Evolutionary conservation across 176 grass and related monocot genomes (phyloP), one percentile per base, ranked within the genome.

Genomic region (Eleusine coracana): DNA sequence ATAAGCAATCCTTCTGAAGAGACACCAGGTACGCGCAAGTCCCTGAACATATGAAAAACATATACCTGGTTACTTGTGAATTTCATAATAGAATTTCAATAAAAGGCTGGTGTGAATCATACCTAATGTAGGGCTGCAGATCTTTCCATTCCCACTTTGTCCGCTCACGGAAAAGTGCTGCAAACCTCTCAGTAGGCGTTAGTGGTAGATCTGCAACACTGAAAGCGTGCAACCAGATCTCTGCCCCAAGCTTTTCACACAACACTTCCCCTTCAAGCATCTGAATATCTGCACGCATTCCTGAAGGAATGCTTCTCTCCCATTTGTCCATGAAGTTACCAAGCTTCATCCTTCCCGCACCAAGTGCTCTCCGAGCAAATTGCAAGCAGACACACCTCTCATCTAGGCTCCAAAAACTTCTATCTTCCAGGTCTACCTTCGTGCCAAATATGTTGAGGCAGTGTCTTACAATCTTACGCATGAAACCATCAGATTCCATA

Each of bases 1-100:
- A 98, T 95, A n/a, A 98, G 92, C 85, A 98, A 78, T 59, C 96
- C 92, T 95, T 98, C 96, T 13, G 82, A 93, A 61, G 96, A 98
- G 2, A 86, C 25, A 61, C 89, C 92, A 27, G 96, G 92, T n/a
- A 91, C 65, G 1, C 83, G 65, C 83, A 98, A 78, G 64, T 95
- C 90, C 87, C 96, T 98, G 70, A 17, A 77, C 42, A 78, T 39
- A 15, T 68, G 44, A 46, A 16, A 15, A 3, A 27, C 18, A 61
- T 12, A 61, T 12, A 84, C 3, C 10, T n/a, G 25, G 27, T 75
- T 31, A 73, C 34, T 36, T 73, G 64, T 11, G 16, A 77, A 52
- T 40, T 82, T 2, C 15, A 75, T 15, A 34, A 31, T 14, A 42
- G 3, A 20, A 39, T 70, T 9, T 50, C 36, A 66, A 76, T 27